phyloP scores from a whole-genome alignment of 345 rosid genomes.

The Populus davidiana region DNA sequence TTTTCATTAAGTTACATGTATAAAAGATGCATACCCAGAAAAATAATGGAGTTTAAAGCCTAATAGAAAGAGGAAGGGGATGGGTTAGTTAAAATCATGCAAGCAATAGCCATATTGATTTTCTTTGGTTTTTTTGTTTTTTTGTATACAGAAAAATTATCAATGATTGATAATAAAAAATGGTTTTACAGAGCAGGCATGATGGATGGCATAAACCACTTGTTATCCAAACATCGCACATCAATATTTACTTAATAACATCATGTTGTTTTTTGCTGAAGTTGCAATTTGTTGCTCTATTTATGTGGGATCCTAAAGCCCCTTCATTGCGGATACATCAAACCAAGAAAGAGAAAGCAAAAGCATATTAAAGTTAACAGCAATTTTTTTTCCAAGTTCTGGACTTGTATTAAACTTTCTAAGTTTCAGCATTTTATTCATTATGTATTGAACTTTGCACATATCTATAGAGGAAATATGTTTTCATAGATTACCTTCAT shows the following conservation, averaged over 20 bases:
- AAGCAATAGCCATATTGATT: no score
- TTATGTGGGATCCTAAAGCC: not conserved
- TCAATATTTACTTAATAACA: no score
- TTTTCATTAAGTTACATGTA: not conserved
- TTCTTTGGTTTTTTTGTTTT: no score
- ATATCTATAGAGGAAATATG: not conserved
- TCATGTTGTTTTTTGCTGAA: no score
- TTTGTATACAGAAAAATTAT: no score
- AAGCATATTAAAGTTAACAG: not conserved
- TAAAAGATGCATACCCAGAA: not conserved
- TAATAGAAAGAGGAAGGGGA: not conserved
- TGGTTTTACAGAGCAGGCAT: not conserved
- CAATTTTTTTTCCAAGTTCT: not conserved
- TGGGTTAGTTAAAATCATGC: no score
- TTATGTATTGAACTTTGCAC: not conserved
- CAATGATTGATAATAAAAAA: not conserved
- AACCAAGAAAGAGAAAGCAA: not conserved
- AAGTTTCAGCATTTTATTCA: not conserved
- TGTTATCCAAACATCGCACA: no score
- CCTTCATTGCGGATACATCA: not conserved
- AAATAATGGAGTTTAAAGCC: not conserved
- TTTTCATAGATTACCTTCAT: constrained; percentile 29
- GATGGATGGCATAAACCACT: not conserved
- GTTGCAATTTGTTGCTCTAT: not conserved
- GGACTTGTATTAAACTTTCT: not conserved